Evolutionary conservation across 768 basidiomycete genomes (phyloP).

Genomic region (Pholiota conissans): DNA sequence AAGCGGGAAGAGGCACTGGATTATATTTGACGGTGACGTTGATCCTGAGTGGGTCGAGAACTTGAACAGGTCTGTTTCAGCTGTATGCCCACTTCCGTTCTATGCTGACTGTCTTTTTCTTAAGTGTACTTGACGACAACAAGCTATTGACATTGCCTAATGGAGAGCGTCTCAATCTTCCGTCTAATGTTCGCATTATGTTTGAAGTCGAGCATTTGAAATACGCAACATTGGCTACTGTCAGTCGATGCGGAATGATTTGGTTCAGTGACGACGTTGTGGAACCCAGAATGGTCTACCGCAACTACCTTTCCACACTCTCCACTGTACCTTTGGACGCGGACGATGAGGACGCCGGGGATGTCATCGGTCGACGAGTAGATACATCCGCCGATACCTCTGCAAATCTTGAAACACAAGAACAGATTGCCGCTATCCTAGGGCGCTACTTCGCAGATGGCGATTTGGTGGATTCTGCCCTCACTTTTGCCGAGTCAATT

Average conservation of each 20-base stretch:
- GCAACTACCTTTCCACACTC: constrained; percentile 81
- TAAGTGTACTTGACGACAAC: constrained; percentile 99
- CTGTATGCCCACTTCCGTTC: not conserved
- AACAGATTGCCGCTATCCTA: constrained; percentile 69
- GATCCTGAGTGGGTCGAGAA: constrained; percentile 99
- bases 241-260: constrained; percentile 99
- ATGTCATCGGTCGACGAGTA: constrained; percentile 59
- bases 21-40: constrained; percentile 98
- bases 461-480: constrained; percentile 78
- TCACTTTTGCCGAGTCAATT: constrained; percentile 79
- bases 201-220: constrained; percentile 98
- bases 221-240: constrained; percentile 96
- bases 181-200: constrained; percentile 97
- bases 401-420: constrained; percentile 71
- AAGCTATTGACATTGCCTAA: constrained; percentile 96
- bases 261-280: constrained; percentile 99
- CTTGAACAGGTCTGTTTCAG: constrained; percentile 81
- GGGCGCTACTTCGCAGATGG: constrained; percentile 82
- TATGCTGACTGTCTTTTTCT: constrained; percentile 6
- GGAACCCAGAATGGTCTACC: constrained; percentile 88
- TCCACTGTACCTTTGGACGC: constrained; percentile 77
- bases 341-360: constrained; percentile 80
- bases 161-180: constrained; percentile 95
- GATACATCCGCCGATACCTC: constrained; percentile 56
- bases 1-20: constrained; percentile 96